Evolutionary conservation across 441 rosid species (phyloP), one percentile per base, ranked within the genome.

Genomic region (Gossypium davidsonii): DNA sequence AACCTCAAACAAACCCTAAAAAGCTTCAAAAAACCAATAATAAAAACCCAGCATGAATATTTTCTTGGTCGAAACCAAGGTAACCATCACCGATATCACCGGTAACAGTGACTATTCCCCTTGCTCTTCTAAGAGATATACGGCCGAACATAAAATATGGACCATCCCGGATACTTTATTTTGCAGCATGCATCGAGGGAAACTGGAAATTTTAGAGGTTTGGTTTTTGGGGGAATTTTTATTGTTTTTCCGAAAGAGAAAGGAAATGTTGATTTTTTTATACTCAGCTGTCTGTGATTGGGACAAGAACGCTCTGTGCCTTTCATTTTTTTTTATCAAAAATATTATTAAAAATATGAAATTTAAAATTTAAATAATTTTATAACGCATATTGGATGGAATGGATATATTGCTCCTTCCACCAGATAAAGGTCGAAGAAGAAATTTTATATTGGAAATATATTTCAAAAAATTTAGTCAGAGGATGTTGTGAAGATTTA

Each of bases 271-370:
- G 64, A 20, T 20, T 42, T 1, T 15, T 51, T 31, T 28, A 65
- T 57, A 49, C 64, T 49, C 59, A 74, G 68, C 3, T 57, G 15
- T 23, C 70, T 57, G 15, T 37, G 68, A 57, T 74, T 37, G 74
- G 75, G 77, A 76, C 80, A 74, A 70, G 25, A 67, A 64, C 71
- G 61, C 31, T 63, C 25, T 8, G 56, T 55, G 57, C 78, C 70
- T 48, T 55, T 20, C 67, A 46, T 71, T 67, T 53, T 69, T 64
- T 0, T 34, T 64, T 1, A 62, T 0, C 0, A n/a, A 53, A 25
- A 63, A 52, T 20, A 18, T 64, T 20, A 21, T 42, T 9, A 66
- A 21, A 34, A 21, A 44, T 44, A 10, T 2, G 6, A 11, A 37
- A 6, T 37, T 37, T 37, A 7, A 37, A 37, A 37, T 37, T 37